Evolutionary conservation across 2,329 filamentous ascomycete genomes (phyloP).

Genomic region (Clarireedia monteithiana): DNA sequence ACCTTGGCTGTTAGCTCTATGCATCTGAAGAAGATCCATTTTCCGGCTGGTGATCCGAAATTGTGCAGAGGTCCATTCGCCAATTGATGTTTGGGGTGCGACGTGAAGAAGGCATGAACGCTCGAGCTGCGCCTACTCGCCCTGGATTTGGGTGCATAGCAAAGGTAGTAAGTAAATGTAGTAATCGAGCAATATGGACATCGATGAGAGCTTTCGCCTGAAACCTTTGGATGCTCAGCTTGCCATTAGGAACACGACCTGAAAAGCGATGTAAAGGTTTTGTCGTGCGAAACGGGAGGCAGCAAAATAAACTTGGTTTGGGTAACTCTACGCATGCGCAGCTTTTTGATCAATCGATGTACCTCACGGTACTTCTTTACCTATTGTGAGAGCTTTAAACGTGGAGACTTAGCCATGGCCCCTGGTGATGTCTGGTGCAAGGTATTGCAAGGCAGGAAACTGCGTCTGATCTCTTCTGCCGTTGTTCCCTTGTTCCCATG

Average conservation of each 20-base stretch:
- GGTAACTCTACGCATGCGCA: too few species aligned
- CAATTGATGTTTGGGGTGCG: neutral
- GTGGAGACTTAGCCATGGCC: too few species aligned
- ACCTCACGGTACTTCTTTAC: too few species aligned
- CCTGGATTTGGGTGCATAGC: neutral
- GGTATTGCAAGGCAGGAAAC: neutral
- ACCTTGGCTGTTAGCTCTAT: neutral
- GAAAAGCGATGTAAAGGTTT: too few species aligned
- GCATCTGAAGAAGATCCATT: neutral
- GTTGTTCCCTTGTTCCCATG: neutral
- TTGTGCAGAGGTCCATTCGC: neutral
- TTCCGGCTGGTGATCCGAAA: neutral
- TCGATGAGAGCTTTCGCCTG: neutral
- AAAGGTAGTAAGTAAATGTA: neutral
- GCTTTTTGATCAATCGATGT: too few species aligned
- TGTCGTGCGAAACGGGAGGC: too few species aligned
- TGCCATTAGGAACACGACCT: too few species aligned
- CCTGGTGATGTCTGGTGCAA: too few species aligned
- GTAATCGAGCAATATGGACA: neutral
- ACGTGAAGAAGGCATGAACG: neutral
- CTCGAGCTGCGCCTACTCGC: neutral
- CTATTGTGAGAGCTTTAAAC: too few species aligned
- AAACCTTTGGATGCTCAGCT: too few species aligned
- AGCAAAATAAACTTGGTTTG: too few species aligned
- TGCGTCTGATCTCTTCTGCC: neutral